phyloP scores from a whole-genome alignment of 768 basidiomycete genomes.

The Suillus bovinus region DNA sequence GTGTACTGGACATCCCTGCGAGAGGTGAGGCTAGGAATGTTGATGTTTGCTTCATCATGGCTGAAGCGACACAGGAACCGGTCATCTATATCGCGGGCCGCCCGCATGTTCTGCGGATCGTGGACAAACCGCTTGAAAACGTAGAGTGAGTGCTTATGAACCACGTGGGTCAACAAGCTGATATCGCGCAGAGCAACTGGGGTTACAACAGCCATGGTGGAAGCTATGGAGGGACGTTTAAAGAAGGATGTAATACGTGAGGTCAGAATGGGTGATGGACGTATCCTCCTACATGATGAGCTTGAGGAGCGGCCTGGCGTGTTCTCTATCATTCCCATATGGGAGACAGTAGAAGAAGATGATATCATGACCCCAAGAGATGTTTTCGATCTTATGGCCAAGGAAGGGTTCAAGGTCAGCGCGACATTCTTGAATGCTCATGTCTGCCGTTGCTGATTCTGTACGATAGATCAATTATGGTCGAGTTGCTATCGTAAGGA shows the following conservation, averaged over 20 bases:
- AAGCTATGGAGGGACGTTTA: conserved; percentile 85
- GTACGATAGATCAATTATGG: conserved; percentile 72
- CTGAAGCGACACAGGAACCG: conserved; percentile 62
- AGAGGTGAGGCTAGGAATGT: conserved; percentile 53
- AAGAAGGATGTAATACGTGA: conserved; percentile 88
- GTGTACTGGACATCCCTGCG: conserved; percentile 96
- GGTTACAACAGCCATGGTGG: conserved; percentile 86
- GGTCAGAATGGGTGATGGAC: conserved; percentile 64
- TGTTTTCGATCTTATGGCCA: conserved; percentile 70
- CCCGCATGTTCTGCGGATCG: conserved; percentile 87
- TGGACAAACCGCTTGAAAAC: conserved; percentile 88
- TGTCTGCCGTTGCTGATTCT: neutral
- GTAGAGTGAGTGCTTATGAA: conserved; percentile 67
- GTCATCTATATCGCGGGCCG: conserved; percentile 87
- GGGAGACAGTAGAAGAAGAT: conserved; percentile 81
- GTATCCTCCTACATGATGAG: conserved; percentile 92
- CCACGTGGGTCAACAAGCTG: neutral
- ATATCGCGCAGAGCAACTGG: conserved; percentile 74
- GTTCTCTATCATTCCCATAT: conserved; percentile 90
- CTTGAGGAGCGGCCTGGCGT: conserved; percentile 89
- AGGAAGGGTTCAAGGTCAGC: conserved; percentile 75
- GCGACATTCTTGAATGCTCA: conserved; percentile 4
- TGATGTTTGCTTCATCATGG: neutral
- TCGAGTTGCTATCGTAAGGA: conserved; percentile 84
- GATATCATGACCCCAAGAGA: conserved; percentile 90